Evolutionary conservation across 805 yeast species (phyloP), one percentile per base, ranked within the genome.

Genomic region (Metschnikowia anglica): DNA sequence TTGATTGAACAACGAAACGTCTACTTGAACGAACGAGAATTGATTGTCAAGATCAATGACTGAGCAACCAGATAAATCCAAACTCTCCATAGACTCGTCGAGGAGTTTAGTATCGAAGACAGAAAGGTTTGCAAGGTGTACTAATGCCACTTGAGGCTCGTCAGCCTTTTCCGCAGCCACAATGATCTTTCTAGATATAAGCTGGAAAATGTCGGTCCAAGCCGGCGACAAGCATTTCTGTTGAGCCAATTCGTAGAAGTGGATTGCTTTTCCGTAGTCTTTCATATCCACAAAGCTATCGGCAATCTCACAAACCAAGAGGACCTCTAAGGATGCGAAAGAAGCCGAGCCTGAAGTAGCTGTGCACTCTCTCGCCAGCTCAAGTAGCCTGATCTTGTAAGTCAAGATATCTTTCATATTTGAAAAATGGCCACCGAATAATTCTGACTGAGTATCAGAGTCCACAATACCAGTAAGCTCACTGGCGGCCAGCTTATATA

Each of bases 291-390:
- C 69, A 47, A 70, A 66, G 41, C 68, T 74, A 35, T 80, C 80
- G 1, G 76, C 88, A 7, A 81, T 56, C 48, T 74, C 70, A 61
- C 71, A 77, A 51, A 71, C 67, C 11, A 76, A 58, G 51, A 65
- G 76, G 28, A 18, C 23, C 16, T 43, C 42, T 9, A 45, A 19
- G 6, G 44, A 20, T 4, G 16, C 19, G n/a, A 24, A 31, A 4
- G 40, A n/a, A 9, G 18, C 24, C 5, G 36, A 18, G 8, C 27
- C 41, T 7, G 37, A 10, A 15, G 32, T 28, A 24, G 30, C 16
- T 17, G 20, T 29, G 26, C n/a, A 12, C 5, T 26, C 25, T n/a
- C 23, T 19, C 3, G 44, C 39, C 11, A 18, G 35, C 16, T 41
- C 32, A 17, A 44, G 42, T 3, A 47, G 39, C 10, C 20, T 30